Evolutionary conservation across 2,329 filamentous ascomycete genomes (phyloP), one percentile per base, ranked within the genome.

Genomic region (Macroventuria anomochaeta): DNA sequence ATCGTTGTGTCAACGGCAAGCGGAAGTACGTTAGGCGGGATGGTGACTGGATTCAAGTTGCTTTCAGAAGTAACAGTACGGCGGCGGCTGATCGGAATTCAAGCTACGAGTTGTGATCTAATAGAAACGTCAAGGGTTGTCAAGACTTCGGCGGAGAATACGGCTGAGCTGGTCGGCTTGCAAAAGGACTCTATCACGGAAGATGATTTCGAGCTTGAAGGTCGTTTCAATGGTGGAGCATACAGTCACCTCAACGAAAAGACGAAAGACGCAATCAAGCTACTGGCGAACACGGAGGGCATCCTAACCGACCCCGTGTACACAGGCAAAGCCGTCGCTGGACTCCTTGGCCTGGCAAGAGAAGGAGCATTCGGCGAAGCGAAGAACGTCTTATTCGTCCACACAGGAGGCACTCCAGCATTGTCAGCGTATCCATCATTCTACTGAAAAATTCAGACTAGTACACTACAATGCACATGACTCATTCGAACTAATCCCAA

Each of bases 271-370:
- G 51, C 51, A 2, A 54, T 54, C 18, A 54, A 44, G 23, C 26
- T 49, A 11, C 10, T 54, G 17, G 51, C 51, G 2, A 40, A 13
- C 3, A 54, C 38, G 1, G 51, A 54, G 23, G 51, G 51, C 2
- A 54, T 54, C 2, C 7, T 54, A 25, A 54, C 51, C 2, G 51
- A 54, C 11, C 44, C 51, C 1, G 51, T 54, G 3, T 54, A 54
- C 18, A 54, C 51, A 5, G 51, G 51, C 21, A 54, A 54, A 25
- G 51, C 51, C 5, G 17, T 54, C 2, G 44, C 51, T n/a, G 51
- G 51, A 4, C 44, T 54, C 1, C 33, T 54, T 4, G 44, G 39
- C 3, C 23, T 54, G 1, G 39, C 13, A 18, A 31, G 39, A 23
- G 51, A 54, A 20, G 51, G 44, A 5, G 32, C 39, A 2, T 48